These are phyloP conservation scores for Elongisporangium senticosum DNA, from an alignment of 352 stramenopile genomes.

Conservation along the genomic window DNA sequence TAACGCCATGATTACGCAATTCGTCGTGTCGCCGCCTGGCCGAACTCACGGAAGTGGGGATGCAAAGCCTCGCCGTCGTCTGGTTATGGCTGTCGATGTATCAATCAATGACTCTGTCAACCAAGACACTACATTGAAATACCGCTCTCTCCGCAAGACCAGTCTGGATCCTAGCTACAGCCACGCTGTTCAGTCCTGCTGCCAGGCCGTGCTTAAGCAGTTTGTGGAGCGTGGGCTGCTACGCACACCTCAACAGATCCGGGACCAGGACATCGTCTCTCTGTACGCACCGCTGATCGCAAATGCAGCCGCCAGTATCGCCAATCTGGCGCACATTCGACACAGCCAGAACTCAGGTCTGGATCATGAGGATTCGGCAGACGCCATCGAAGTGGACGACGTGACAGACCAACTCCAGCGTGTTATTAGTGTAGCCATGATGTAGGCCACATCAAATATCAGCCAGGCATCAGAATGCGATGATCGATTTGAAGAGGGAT, in stretches of 20 bases:
- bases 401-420: slow-evolving; percentile 8
- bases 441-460: not conserved
- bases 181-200: slow-evolving; percentile 28
- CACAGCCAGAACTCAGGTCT: not conserved
- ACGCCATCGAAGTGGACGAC: slow-evolving; percentile 10
- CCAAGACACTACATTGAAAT: slow-evolving; percentile 26
- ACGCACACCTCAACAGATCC: slow-evolving; percentile 42
- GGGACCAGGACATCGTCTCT: slow-evolving; percentile 42
- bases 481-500: slow-evolving; percentile 5
- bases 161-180: slow-evolving; percentile 43
- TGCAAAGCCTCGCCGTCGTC: slow-evolving; percentile 4
- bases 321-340: not conserved
- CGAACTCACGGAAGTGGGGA: not conserved
- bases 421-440: slow-evolving; percentile 1
- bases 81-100: slow-evolving; percentile 57
- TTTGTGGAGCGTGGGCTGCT: slow-evolving; percentile 35
- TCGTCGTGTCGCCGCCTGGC: not conserved
- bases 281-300: slow-evolving; percentile 53
- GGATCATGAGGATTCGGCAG: not conserved
- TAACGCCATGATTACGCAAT: not conserved
- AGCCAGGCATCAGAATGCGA: not conserved
- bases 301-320: slow-evolving; percentile 38
- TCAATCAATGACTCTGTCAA: slow-evolving; percentile 12
- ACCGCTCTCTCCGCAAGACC: slow-evolving; percentile 48
- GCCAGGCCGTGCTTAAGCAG: slow-evolving; percentile 36